Evolutionary conservation across 192 early-diverging fungal genomes (phyloP).

Genomic region (Dissophora globulifera): DNA sequence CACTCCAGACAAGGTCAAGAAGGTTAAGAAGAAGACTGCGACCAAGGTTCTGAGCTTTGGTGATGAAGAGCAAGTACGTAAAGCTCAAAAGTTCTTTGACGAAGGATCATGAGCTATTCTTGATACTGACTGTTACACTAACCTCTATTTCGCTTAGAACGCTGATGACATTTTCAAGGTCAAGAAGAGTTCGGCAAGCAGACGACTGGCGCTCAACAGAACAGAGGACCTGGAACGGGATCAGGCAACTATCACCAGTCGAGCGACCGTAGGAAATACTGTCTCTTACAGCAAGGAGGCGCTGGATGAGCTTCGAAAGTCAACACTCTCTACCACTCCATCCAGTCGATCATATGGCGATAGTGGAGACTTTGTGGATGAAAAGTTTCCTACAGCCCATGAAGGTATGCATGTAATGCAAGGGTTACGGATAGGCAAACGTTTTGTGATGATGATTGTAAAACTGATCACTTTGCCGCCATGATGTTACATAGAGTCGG

Average conservation of each 20-base stretch:
- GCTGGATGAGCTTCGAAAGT: conserved; percentile 45
- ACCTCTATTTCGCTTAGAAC: conserved; percentile 29
- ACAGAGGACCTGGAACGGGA: conserved; percentile 18
- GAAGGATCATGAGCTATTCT: too few species aligned
- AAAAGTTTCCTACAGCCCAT: conserved; percentile 57
- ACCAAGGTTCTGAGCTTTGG: conserved; percentile 43
- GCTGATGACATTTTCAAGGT: conserved; percentile 56
- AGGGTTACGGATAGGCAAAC: too few species aligned
- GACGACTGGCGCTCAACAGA: conserved; percentile 29
- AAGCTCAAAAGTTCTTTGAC: too few species aligned
- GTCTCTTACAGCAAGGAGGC: conserved; percentile 51
- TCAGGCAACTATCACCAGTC: conserved; percentile 19
- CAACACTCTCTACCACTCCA: conserved; percentile 47
- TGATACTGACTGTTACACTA: too few species aligned
- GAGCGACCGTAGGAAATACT: conserved; percentile 35
- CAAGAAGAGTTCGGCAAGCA: conserved; percentile 59
- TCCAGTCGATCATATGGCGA: conserved; percentile 14
- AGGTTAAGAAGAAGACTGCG: conserved; percentile 28
- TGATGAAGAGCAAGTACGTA: conserved; percentile 34
- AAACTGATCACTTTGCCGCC: neutral
- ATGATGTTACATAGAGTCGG: conserved; percentile 1
- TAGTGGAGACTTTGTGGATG: conserved; percentile 44
- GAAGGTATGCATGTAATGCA: conserved; percentile 47
- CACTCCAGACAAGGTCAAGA: conserved; percentile 20
- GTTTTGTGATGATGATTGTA: neutral